phyloP scores from a whole-genome alignment of 73 alveolate species.

The Tetrahymena borealis region DNA sequence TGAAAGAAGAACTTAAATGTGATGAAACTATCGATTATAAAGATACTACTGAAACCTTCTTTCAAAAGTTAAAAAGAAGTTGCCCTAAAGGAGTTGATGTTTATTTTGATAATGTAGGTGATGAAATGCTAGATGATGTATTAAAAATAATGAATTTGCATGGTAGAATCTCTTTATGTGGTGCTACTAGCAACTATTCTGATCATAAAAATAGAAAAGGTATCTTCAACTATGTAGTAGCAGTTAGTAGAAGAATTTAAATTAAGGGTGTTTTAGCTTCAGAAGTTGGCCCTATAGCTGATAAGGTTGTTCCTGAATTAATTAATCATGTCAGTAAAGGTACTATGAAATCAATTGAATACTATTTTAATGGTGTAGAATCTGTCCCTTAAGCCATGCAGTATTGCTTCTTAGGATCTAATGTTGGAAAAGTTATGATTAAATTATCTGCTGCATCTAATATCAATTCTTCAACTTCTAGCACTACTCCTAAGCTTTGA shows the following conservation, averaged over 20 bases:
- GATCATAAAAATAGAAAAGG: conserved; percentile 36
- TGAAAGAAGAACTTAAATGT: conserved; percentile 1
- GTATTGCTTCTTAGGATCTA: not conserved
- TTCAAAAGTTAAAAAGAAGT: not conserved
- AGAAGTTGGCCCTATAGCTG: not conserved
- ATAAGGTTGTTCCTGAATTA: not conserved
- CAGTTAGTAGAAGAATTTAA: not conserved
- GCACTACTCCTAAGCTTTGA: not conserved
- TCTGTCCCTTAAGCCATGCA: not conserved
- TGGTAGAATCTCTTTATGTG: conserved; percentile 22
- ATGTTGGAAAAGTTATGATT: not conserved
- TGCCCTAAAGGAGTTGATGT: conserved; percentile 40
- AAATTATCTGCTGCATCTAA: not conserved
- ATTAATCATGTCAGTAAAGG: not conserved
- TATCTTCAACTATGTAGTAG: not conserved
- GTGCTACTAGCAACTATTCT: conserved; percentile 37
- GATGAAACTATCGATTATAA: conserved; percentile 32
- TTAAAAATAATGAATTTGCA: conserved; percentile 12
- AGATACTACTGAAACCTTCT: conserved; percentile 23
- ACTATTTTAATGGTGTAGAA: not conserved
- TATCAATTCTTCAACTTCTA: not conserved
- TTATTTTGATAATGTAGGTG: conserved; percentile 30
- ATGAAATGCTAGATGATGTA: conserved; percentile 32
- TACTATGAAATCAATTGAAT: not conserved
- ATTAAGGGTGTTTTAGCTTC: not conserved